Percentiles rank a stretch among this genome's conserved stretches.
phyloP scores from a whole-genome alignment of 306 rosid genomes.

The Sesbania bispinosa region DNA sequence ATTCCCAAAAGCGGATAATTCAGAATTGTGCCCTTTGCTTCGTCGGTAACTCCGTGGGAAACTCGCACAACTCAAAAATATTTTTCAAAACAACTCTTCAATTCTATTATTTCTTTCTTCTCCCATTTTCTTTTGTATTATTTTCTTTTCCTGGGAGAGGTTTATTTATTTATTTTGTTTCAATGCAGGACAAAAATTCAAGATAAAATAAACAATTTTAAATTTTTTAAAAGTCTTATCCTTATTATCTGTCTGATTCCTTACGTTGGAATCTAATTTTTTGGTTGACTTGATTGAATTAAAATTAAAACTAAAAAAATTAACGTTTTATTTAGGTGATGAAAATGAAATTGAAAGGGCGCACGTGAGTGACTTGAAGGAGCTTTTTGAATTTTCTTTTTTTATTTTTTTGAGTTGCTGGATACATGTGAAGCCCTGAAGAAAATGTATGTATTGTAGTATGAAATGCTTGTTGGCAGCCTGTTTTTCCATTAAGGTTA shows the following conservation, averaged over 20 bases:
- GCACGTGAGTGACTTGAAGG: not conserved
- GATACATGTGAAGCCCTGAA: conserved; percentile 21
- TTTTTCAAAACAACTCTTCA: not conserved
- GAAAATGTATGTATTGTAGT: not conserved
- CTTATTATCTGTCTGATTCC: not conserved
- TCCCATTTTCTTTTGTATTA: not conserved
- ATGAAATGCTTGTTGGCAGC: not conserved
- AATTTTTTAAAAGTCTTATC: not conserved
- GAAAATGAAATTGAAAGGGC: not conserved
- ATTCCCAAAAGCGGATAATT: not conserved
- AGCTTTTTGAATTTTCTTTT: not conserved
- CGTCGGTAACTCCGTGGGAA: conserved; percentile 17
- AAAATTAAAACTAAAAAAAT: not conserved
- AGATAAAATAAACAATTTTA: not conserved
- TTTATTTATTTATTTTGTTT: not conserved
- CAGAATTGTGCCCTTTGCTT: not conserved
- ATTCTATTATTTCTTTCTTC: not conserved
- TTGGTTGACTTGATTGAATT: not conserved
- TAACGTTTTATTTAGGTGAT: not conserved
- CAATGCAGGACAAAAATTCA: not conserved
- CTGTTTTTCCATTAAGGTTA: not conserved
- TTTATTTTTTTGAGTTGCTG: not conserved
- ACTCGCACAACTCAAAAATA: not conserved
- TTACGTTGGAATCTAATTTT: not conserved
- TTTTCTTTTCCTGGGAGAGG: not conserved